phyloP scores from a whole-genome alignment of 768 basidiomycete species.

The Phaeotremella fagi region DNA sequence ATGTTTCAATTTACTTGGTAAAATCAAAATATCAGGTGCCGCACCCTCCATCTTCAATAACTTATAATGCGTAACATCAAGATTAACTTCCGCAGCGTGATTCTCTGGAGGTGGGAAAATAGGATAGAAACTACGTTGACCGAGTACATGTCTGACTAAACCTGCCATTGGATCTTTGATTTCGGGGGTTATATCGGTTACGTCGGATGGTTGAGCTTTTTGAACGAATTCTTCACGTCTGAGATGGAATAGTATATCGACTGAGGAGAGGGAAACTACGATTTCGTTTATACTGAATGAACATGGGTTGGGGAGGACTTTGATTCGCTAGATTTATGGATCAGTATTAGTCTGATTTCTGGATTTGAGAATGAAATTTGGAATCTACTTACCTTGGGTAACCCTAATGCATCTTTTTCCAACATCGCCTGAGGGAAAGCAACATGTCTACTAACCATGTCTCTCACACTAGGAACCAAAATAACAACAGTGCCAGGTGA shows the following conservation, averaged over 20 bases:
- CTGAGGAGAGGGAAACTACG: constrained; percentile 70
- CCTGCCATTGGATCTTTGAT: constrained; percentile 69
- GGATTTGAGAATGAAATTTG: background rate
- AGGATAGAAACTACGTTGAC: constrained; percentile 94
- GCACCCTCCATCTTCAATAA: constrained; percentile 54
- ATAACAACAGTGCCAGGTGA: constrained; percentile 69
- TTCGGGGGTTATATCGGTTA: constrained; percentile 49
- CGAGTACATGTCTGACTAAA: constrained; percentile 70
- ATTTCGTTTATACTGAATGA: constrained; percentile 80
- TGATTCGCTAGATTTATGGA: constrained; percentile 59
- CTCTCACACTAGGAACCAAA: constrained; percentile 75
- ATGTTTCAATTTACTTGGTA: constrained; percentile 83
- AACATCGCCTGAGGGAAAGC: constrained; percentile 72
- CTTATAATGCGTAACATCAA: constrained; percentile 76
- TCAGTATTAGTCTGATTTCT: background rate
- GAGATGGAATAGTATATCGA: constrained; percentile 84
- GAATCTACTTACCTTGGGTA: constrained; percentile 46
- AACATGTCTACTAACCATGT: constrained; percentile 70
- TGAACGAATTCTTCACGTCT: constrained; percentile 75
- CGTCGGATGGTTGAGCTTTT: constrained; percentile 59
- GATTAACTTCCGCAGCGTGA: constrained; percentile 71
- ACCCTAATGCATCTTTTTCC: constrained; percentile 41
- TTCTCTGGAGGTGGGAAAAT: constrained; percentile 80
- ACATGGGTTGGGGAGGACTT: constrained; percentile 78
- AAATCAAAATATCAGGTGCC: constrained; percentile 76